Conservation (phyloP, 2,329 filamentous ascomycete genomes). For the Cercospora berteroae region DNA sequence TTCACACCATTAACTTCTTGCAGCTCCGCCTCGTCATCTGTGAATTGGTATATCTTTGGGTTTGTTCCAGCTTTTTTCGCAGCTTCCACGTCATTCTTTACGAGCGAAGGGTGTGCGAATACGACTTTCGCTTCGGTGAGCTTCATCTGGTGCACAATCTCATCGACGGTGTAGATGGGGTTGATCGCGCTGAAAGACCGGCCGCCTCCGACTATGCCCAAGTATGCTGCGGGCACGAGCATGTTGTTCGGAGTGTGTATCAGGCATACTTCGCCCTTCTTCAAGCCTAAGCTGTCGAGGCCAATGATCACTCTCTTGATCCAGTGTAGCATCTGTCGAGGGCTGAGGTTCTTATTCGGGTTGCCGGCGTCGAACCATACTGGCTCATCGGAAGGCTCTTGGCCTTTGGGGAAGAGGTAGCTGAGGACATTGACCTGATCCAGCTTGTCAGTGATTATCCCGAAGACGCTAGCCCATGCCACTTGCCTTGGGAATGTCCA, state of each 20-base stretch:
- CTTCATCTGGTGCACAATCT: constrained; percentile 52
- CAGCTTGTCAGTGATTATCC: too few species aligned
- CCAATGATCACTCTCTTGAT: constrained; percentile 53
- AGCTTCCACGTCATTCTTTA: constrained; percentile 48
- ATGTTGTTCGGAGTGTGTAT: constrained; percentile 57
- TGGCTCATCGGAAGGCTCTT: constrained; percentile 45
- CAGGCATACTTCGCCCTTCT: constrained; percentile 54
- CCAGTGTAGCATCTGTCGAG: constrained; percentile 51
- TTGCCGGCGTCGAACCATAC: constrained; percentile 56
- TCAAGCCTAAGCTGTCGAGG: constrained; percentile 48
- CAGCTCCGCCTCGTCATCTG: constrained; percentile 25
- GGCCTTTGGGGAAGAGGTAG: constrained; percentile 39
- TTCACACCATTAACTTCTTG: constrained; percentile 45
- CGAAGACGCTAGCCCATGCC: too few species aligned
- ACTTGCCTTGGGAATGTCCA: constrained; percentile 33
- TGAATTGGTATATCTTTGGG: constrained; percentile 49
- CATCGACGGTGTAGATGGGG: constrained; percentile 51
- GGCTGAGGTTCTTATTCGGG: constrained; percentile 48
- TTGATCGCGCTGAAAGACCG: constrained; percentile 56
- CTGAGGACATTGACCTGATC: constrained; percentile 45
- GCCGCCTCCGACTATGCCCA: constrained; percentile 54
- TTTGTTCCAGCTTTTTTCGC: constrained; percentile 50
- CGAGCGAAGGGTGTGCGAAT: constrained; percentile 50
- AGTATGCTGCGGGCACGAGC: constrained; percentile 55
- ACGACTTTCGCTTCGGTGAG: constrained; percentile 43